Conservation (phyloP, 805 yeast genomes). For the Candida railenensis region DNA sequence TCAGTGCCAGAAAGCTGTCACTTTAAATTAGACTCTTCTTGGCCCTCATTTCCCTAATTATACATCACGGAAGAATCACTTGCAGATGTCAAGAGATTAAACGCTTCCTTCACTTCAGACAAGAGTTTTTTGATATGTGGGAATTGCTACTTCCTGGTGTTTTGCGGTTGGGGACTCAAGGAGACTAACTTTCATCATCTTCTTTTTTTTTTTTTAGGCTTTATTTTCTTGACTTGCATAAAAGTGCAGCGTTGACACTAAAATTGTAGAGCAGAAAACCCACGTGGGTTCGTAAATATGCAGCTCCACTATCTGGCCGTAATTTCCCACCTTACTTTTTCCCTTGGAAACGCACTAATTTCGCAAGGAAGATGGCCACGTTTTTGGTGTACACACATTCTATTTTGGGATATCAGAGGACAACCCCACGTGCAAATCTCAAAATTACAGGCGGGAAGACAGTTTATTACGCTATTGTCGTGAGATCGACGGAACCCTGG, state of each 20-base stretch:
- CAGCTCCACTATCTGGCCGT: no score
- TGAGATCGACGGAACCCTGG: not conserved
- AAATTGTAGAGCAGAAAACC: not conserved
- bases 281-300: not conserved
- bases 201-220: not conserved
- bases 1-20: not conserved
- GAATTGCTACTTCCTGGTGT: no score
- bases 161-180: not conserved
- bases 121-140: no score
- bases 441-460: no score
- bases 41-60: not conserved
- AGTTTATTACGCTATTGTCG: no score
- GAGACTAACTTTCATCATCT: not conserved
- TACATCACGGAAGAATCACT: no score
- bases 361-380: not conserved
- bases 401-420: no score
- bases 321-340: no score
- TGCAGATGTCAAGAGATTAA: not conserved
- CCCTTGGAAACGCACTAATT: no score
- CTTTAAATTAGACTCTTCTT: not conserved
- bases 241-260: not conserved
- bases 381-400: no score
- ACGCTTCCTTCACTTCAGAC: no score
- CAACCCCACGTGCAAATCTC: no score
- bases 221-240: not conserved